phyloP scores from a whole-genome alignment of 169 alveolate genomes.

The Eimeria falciformis region DNA sequence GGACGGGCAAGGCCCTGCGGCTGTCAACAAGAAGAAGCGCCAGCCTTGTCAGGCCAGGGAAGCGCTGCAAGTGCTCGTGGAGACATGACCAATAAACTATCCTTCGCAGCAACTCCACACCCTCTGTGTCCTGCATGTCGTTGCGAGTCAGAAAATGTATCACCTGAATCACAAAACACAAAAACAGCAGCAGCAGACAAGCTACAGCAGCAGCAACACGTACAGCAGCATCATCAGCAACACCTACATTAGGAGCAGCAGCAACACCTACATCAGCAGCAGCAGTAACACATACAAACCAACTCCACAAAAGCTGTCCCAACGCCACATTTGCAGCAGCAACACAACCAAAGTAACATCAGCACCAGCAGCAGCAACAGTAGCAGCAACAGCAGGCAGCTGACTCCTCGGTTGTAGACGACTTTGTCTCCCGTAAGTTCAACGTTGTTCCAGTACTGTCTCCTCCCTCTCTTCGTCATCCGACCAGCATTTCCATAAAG shows the following conservation, averaged over 20 bases:
- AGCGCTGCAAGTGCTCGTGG: background rate
- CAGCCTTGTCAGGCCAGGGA: background rate
- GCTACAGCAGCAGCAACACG: conserved; percentile 6
- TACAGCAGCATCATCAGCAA: background rate
- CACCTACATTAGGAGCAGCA: background rate
- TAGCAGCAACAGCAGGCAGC: conserved; percentile 7
- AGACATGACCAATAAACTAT: conserved; percentile 33
- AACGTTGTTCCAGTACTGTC: background rate
- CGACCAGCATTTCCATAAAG: background rate
- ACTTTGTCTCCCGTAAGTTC: background rate
- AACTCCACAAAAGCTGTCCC: background rate
- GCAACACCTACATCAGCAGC: background rate
- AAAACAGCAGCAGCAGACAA: background rate
- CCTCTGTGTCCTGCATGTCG: conserved; percentile 9
- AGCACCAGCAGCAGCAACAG: conserved; percentile 43
- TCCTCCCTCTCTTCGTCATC: background rate
- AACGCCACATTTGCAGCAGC: background rate
- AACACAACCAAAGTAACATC: background rate
- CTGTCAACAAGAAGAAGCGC: conserved; percentile 12
- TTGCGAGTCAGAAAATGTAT: background rate
- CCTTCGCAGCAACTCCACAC: conserved; percentile 11
- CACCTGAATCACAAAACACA: background rate
- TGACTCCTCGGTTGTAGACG: conserved; percentile 14
- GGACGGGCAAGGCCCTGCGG: conserved; percentile 15
- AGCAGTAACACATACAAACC: background rate